Evolutionary conservation across 1,139 yeast species (phyloP).

Genomic region (Kodamaea derodonti): DNA sequence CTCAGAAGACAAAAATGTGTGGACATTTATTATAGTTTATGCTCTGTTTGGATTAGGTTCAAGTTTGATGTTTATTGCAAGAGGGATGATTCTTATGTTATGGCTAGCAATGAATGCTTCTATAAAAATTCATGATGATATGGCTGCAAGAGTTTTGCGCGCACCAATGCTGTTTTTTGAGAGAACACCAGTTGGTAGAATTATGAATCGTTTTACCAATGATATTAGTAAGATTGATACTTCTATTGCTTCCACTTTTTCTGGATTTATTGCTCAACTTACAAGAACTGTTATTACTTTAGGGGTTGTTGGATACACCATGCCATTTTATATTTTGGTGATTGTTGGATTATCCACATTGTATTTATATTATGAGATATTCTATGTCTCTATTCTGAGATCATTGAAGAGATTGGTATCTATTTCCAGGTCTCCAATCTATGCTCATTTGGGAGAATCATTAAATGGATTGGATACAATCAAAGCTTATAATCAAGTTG

Average conservation of each 20-base stretch:
- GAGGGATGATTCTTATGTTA: constrained; percentile 15
- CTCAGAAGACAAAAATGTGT: constrained; percentile 25
- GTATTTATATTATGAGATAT: constrained; percentile 51
- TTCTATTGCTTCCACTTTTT: constrained; percentile 43
- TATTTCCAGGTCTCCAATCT: constrained; percentile 49
- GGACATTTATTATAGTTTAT: constrained; percentile 20
- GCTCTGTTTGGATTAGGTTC: constrained; percentile 30
- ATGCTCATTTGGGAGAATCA: constrained; percentile 62
- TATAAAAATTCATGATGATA: constrained; percentile 20
- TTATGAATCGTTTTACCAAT: constrained; percentile 54
- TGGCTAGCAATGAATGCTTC: constrained; percentile 24
- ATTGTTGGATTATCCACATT: constrained; percentile 38
- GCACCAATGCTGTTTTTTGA: constrained; percentile 33
- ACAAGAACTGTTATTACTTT: constrained; percentile 47
- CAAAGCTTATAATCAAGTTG: constrained; percentile 50
- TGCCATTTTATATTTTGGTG: constrained; percentile 49
- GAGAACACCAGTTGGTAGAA: constrained; percentile 29
- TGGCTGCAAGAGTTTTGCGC: constrained; percentile 21
- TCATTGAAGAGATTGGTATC: constrained; percentile 47
- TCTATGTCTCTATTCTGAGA: constrained; percentile 50
- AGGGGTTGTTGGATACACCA: constrained; percentile 44
- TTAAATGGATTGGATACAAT: constrained; percentile 59
- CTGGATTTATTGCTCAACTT: constrained; percentile 37
- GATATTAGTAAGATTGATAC: constrained; percentile 65
- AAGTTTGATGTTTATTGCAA: constrained; percentile 18